These are phyloP conservation scores for Ostreobium quekettii DNA, from an alignment of 139 green algal genomes.

Conservation along the genomic window DNA sequence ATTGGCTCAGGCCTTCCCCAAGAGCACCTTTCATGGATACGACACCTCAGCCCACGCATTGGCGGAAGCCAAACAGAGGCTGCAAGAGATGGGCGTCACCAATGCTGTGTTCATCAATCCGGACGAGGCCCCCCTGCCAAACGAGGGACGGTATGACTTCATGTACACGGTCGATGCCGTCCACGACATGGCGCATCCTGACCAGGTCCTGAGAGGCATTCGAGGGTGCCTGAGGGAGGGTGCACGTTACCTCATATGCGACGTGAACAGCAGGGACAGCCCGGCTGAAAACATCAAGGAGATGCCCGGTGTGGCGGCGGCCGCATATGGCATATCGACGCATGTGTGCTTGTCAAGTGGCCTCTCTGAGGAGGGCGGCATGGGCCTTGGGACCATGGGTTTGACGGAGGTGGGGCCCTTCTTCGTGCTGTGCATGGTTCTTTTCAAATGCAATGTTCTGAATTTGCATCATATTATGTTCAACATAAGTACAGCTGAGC, in stretches of 20 bases:
- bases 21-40: constrained; percentile 17
- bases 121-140: constrained; percentile 3
- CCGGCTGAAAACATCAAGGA: background rate
- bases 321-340: constrained; percentile 8
- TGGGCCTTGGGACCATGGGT: constrained; percentile 19
- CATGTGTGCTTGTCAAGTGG: constrained; percentile 11
- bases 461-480: too few relatives aligned
- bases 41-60: constrained; percentile 10
- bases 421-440: too few relatives aligned
- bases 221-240: constrained; percentile 10
- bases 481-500: too few relatives aligned
- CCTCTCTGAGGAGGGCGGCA: constrained; percentile 5
- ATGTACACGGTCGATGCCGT: constrained; percentile 22
- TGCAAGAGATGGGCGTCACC: background rate
- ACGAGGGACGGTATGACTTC: constrained; percentile 15
- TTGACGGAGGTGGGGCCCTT: constrained; percentile 7
- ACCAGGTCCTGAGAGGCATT: constrained; percentile 16
- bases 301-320: background rate
- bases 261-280: constrained; percentile 13
- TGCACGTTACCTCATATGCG: constrained; percentile 12
- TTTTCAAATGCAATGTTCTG: too few relatives aligned
- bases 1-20: constrained; percentile 17
- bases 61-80: background rate
- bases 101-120: constrained; percentile 18
- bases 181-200: constrained; percentile 23